Percentiles rank a stretch among this genome's conserved stretches.
Conservation (phyloP, 306 rosid genomes). For the Inga oerstediana region DNA sequence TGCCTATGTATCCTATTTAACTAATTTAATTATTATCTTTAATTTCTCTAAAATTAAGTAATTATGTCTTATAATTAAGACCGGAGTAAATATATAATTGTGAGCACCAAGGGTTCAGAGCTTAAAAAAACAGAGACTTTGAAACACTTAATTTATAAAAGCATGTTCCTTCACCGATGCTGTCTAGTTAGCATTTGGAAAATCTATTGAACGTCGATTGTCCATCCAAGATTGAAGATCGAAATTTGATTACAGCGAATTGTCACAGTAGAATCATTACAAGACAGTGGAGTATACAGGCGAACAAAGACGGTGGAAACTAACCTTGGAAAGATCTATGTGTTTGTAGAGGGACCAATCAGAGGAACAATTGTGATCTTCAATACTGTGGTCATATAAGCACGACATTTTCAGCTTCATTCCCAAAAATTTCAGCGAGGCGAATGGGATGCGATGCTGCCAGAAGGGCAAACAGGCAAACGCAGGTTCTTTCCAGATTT, state of each 20-base stretch:
- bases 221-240: not conserved
- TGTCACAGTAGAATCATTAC: not conserved
- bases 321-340: constrained; percentile 85
- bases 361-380: constrained; percentile 93
- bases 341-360: constrained; percentile 91
- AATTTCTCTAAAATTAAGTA: no score
- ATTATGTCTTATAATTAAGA: no score
- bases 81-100: no score
- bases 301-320: constrained; percentile 1
- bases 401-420: constrained; percentile 71
- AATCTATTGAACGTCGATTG: not conserved
- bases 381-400: constrained; percentile 88
- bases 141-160: not conserved
- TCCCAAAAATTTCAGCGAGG: not conserved
- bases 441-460: not conserved
- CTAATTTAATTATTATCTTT: no score
- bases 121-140: not conserved
- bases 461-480: not conserved
- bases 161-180: not conserved
- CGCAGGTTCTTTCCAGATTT: not conserved
- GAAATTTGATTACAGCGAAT: not conserved
- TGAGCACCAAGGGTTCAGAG: not conserved
- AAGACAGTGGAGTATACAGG: not conserved
- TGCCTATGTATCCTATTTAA: not conserved
- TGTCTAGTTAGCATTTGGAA: not conserved